Conservation (phyloP, 1,284 basidiomycete genomes). For the Megacollybia platyphylla region DNA sequence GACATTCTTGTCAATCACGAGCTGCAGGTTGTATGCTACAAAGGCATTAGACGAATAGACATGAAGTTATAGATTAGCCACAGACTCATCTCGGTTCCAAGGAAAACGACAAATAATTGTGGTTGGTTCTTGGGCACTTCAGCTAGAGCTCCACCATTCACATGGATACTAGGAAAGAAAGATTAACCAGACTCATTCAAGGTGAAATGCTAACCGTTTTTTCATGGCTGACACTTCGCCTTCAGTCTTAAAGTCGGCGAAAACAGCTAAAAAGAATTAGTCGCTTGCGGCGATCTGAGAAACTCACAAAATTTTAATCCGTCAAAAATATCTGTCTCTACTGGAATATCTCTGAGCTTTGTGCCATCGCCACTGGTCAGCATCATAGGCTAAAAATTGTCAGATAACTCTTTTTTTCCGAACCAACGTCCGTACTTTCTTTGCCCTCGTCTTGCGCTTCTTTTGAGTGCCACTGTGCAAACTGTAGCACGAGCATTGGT, state of each 20-base stretch:
- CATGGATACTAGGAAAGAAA: constrained; percentile 42
- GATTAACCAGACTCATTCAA: not conserved
- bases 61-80: constrained; percentile 6
- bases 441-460: constrained; percentile 42
- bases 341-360: constrained; percentile 42
- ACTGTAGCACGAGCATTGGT: constrained; percentile 1
- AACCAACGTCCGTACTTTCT: constrained; percentile 29
- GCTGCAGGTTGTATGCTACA: constrained; percentile 55
- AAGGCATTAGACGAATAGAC: constrained; percentile 3
- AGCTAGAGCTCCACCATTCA: constrained; percentile 63
- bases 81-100: constrained; percentile 50
- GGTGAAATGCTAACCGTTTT: constrained; percentile 26
- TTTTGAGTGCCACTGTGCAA: constrained; percentile 40
- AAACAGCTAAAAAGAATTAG: constrained; percentile 40
- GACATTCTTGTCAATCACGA: constrained; percentile 48
- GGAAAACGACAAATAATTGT: constrained; percentile 48
- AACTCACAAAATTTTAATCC: constrained; percentile 69
- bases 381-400: constrained; percentile 32
- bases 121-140: constrained; percentile 45
- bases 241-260: constrained; percentile 62
- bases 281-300: not conserved
- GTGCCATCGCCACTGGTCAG: constrained; percentile 53
- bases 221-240: constrained; percentile 46
- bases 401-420: not conserved
- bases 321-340: constrained; percentile 56